Conservation (phyloP, 495 filamentous ascomycete genomes). For the Tuber brumale region DNA sequence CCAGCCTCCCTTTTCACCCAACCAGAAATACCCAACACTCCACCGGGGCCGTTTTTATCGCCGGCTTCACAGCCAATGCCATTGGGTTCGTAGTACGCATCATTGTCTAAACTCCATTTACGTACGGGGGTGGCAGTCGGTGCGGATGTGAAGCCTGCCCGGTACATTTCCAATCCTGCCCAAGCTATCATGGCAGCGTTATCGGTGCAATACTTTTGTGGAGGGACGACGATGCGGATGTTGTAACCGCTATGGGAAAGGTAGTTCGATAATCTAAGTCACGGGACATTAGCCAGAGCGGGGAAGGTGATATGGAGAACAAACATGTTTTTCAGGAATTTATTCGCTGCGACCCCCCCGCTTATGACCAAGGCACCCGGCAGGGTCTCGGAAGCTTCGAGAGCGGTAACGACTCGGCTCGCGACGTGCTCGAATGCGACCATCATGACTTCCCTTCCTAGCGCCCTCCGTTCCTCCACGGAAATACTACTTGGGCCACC, state of each 20-base stretch:
- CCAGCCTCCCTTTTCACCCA: slow-evolving; percentile 42
- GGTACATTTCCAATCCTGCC: slow-evolving; percentile 87
- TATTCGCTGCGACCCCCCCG: slow-evolving; percentile 83
- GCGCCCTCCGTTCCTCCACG: slow-evolving; percentile 50
- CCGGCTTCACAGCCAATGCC: slow-evolving; percentile 12
- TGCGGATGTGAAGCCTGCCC: slow-evolving; percentile 62
- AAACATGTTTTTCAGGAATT: slow-evolving; percentile 61
- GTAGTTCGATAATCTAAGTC: neutral
- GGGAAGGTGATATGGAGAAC: slow-evolving; percentile 6
- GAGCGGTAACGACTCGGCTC: slow-evolving; percentile 60
- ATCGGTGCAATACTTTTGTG: slow-evolving; percentile 72
- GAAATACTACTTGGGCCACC: neutral
- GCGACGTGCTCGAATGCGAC: slow-evolving; percentile 85
- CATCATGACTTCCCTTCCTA: slow-evolving; percentile 68
- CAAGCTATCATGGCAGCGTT: slow-evolving; percentile 99
- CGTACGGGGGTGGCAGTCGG: slow-evolving; percentile 55
- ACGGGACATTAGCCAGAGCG: neutral
- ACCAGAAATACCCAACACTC: slow-evolving; percentile 47
- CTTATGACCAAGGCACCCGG: slow-evolving; percentile 68
- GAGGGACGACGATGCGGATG: slow-evolving; percentile 65
- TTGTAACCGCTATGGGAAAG: slow-evolving; percentile 61
- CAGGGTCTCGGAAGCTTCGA: slow-evolving; percentile 44
- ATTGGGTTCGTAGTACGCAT: slow-evolving; percentile 44
- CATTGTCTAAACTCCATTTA: slow-evolving; percentile 72
- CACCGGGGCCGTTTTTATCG: slow-evolving; percentile 37